A percentile compares a stretch with the other conserved stretches of the same genome.
These are phyloP conservation scores for Xerocomus spinulosus DNA, from an alignment of 768 basidiomycete species.

Conservation along the genomic window DNA sequence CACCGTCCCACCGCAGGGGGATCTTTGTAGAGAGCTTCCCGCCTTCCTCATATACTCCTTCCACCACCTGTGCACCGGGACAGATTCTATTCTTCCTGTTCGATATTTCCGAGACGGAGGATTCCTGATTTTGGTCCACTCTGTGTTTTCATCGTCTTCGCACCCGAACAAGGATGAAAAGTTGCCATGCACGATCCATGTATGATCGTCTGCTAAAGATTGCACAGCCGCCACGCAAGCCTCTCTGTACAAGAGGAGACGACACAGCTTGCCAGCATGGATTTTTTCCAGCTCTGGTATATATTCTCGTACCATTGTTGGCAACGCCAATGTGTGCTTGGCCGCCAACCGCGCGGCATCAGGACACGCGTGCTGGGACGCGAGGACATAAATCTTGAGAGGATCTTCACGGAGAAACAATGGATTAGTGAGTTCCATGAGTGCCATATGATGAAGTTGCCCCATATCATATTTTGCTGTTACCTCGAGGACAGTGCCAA, in stretches of 20 bases:
- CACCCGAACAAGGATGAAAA: slow-evolving; percentile 4
- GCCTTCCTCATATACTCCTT: slow-evolving; percentile 12
- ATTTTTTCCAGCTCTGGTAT: slow-evolving; percentile 12
- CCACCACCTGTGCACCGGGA: slow-evolving; percentile 14
- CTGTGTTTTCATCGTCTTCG: background rate
- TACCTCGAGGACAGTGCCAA: slow-evolving; percentile 7
- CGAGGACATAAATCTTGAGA: slow-evolving; percentile 8
- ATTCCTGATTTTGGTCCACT: background rate
- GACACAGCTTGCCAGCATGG: slow-evolving; percentile 2
- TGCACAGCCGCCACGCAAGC: background rate
- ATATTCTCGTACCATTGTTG: background rate
- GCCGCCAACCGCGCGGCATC: slow-evolving; percentile 8
- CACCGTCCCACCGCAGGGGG: background rate
- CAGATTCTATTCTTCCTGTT: background rate
- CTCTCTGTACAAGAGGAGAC: slow-evolving; percentile 11
- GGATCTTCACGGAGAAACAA: slow-evolving; percentile 4
- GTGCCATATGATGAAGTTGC: background rate
- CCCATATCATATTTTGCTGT: slow-evolving; percentile 18
- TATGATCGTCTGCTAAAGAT: slow-evolving; percentile 3
- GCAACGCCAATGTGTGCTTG: slow-evolving; percentile 4
- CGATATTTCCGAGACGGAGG: slow-evolving; percentile 4
- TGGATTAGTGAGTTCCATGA: slow-evolving; percentile 2
- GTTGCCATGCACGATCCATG: slow-evolving; percentile 1
- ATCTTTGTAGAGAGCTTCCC: background rate
- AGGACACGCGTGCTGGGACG: slow-evolving; percentile 3